A percentile compares a stretch with the other conserved stretches of the same genome.
These are phyloP conservation scores for Dioszegia hungarica DNA, from an alignment of 768 basidiomycete genomes.

Conservation along the genomic window DNA sequence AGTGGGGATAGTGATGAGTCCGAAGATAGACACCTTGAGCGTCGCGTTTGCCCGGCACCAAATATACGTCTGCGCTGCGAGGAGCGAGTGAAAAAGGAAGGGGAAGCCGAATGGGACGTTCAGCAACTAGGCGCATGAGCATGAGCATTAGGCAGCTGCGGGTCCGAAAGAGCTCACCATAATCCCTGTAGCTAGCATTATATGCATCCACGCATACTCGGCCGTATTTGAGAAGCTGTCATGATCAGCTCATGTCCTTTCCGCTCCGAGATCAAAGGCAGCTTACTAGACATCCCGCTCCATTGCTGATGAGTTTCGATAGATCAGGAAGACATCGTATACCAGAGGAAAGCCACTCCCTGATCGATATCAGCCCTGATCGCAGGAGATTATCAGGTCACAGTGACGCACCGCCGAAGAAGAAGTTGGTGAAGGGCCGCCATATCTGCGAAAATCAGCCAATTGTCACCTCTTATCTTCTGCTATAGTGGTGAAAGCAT, in stretches of 20 bases:
- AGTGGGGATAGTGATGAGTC: slow-evolving; percentile 44
- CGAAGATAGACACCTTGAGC: slow-evolving; percentile 45
- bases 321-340: slow-evolving; percentile 48
- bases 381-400: neutral
- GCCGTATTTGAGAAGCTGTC: slow-evolving; percentile 33
- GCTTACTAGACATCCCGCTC: slow-evolving; percentile 43
- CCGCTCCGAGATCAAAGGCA: neutral
- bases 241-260: neutral
- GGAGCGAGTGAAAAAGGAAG: slow-evolving; percentile 45
- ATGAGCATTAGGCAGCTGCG: neutral
- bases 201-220: slow-evolving; percentile 45
- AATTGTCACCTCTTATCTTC: neutral
- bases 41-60: slow-evolving; percentile 47
- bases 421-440: slow-evolving; percentile 43
- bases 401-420: slow-evolving; percentile 40
- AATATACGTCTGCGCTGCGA: slow-evolving; percentile 47
- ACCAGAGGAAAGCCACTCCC: slow-evolving; percentile 44
- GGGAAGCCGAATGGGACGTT: slow-evolving; percentile 37
- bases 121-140: slow-evolving; percentile 23
- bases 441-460: slow-evolving; percentile 44
- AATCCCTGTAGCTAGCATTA: slow-evolving; percentile 39
- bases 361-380: slow-evolving; percentile 3
- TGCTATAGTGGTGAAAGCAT: neutral
- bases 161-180: slow-evolving; percentile 18
- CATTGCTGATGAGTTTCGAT: slow-evolving; percentile 43